Evolutionary conservation across 768 basidiomycete genomes (phyloP), one percentile per base, ranked within the genome.

Genomic region (Arthromyces matolae): DNA sequence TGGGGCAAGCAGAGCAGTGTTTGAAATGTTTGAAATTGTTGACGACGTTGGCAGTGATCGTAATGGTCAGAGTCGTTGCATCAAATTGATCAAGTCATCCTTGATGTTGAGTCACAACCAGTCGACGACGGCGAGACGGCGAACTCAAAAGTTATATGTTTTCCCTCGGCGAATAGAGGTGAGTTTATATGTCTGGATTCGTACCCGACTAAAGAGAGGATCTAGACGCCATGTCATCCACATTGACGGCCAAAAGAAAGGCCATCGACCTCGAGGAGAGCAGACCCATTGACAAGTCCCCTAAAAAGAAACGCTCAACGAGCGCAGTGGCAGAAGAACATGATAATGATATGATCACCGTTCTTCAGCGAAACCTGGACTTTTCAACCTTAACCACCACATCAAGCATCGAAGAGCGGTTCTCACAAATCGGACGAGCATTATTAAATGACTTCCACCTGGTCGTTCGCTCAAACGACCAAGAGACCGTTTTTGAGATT

Each of bases 401-500:
- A 34, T 59, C 64, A 4, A 65, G 68, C 9, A 72, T 83, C 29
- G 54, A 58, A 1, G 54, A 58, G 3, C 77, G 81, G 4, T 82
- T 85, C 53, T 67, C 71, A 20, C 55, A 55, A 6, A 60, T 84
- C 38, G 75, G 78, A 7, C 62, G 65, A n/a, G 65, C 70, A 6
- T 59, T 86, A 8, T 63, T 85, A 1, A 71, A 72, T 51, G 66
- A 76, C 41, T 69, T 74, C 38, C 56, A 62, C 27, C 54, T 86
- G 9, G 68, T 76, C 3, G 64, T 83, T 3, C 58, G 47, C 23
- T 55, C 51, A 44, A 62, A 61, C 29, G 59, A 58, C 22, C 54
- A 46, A 4, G 60, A 68, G 41, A 69, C 69, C 1, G 68, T 71
- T 18, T 79, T 82, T 50, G 73, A 84, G 42, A 70, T 90, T 24